A percentile compares a stretch with the other conserved stretches of the same genome.
phyloP scores from a whole-genome alignment of 169 alveolate species.

The Sarcocystis neurona region DNA sequence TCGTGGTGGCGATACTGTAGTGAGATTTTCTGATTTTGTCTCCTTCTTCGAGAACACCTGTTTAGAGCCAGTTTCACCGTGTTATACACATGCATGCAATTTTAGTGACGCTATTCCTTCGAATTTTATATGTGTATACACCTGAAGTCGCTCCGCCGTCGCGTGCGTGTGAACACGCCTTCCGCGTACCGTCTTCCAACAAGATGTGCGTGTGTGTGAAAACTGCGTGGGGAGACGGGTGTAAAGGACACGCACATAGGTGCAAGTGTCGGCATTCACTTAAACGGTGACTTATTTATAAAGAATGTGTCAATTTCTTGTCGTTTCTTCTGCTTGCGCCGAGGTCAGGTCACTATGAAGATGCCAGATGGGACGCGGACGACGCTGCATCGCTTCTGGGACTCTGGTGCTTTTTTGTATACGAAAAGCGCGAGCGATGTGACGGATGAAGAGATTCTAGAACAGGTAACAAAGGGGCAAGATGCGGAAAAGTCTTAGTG shows the following conservation, averaged over 20 bases:
- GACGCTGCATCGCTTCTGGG: constrained; percentile 5
- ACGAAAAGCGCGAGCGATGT: neutral
- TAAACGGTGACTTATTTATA: neutral
- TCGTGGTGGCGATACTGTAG: too few relatives aligned
- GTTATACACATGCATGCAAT: too few relatives aligned
- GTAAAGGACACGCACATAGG: neutral
- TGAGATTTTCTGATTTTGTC: too few relatives aligned
- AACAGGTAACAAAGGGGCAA: neutral
- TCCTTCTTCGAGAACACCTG: too few relatives aligned
- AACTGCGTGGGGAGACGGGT: neutral
- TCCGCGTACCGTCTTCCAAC: too few relatives aligned
- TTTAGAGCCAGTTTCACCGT: too few relatives aligned
- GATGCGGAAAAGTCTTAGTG: neutral
- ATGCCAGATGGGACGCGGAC: neutral
- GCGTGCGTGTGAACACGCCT: too few relatives aligned
- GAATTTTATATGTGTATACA: too few relatives aligned
- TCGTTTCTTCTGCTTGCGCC: neutral
- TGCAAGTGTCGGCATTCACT: neutral
- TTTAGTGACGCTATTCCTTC: too few relatives aligned
- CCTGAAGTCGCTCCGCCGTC: too few relatives aligned
- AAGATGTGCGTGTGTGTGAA: too few relatives aligned
- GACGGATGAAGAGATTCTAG: neutral
- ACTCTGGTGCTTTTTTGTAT: neutral
- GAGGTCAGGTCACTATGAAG: neutral
- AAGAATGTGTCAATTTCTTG: neutral